These are phyloP conservation scores for Coemansia sp. DNA, from an alignment of 192 early-diverging fungal genomes.

Conservation along the genomic window DNA sequence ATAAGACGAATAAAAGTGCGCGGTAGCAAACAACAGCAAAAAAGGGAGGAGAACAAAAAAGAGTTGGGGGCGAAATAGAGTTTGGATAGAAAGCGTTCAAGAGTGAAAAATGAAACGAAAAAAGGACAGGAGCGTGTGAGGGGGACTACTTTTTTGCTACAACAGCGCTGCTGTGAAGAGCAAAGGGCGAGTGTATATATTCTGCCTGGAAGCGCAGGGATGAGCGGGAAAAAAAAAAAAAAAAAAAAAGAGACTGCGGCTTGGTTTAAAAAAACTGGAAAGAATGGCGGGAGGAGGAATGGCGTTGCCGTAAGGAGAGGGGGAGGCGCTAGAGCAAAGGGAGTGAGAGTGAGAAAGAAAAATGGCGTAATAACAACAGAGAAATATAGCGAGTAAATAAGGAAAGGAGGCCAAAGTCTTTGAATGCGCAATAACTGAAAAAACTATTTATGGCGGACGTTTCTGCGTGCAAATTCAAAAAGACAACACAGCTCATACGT, in stretches of 20 bases:
- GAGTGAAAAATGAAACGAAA: not conserved
- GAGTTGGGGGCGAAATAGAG: not conserved
- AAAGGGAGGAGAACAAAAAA: not conserved
- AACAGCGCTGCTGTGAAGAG: conserved; percentile 1
- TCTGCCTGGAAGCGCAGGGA: not conserved
- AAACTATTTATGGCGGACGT: not conserved
- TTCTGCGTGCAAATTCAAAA: not conserved
- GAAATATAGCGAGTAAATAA: not conserved
- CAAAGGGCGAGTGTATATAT: not conserved
- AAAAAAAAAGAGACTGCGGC: not conserved
- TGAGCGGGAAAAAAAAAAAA: not conserved
- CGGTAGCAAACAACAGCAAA: not conserved
- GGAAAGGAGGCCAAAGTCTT: not conserved
- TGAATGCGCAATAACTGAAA: not conserved
- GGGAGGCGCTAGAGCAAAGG: not conserved
- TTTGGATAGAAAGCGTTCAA: not conserved
- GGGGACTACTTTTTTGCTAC: not conserved
- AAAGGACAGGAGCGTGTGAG: not conserved
- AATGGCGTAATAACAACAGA: conserved; percentile 1
- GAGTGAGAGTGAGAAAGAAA: conserved; percentile 1
- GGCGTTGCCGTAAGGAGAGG: conserved; percentile 1
- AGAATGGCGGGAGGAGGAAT: too few species aligned
- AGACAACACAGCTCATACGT: not conserved
- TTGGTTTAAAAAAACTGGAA: too few species aligned
- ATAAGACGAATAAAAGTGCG: not conserved